Conservation (phyloP, 73 alveolate species). For the Paramecium pentaurelia region DNA sequence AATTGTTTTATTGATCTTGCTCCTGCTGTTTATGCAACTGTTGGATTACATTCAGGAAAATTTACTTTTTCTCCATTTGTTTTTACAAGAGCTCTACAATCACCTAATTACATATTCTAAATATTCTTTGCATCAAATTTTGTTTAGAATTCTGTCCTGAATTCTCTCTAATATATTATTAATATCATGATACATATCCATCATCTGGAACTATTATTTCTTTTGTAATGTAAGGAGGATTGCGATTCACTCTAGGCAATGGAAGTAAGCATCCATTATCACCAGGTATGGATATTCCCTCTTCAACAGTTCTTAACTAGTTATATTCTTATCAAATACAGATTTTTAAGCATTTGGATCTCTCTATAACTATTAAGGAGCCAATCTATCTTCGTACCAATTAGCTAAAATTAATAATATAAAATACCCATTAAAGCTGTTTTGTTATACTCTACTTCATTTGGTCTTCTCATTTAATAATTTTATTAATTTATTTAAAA, state of each 20-base stretch:
- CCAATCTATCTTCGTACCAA: slow-evolving; percentile 50
- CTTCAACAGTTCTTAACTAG: slow-evolving; percentile 6
- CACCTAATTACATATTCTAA: slow-evolving; percentile 19
- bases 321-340: not conserved
- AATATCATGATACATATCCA: not conserved
- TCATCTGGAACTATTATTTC: slow-evolving; percentile 48
- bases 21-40: slow-evolving; percentile 50
- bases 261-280: slow-evolving; percentile 46
- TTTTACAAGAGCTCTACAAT: slow-evolving; percentile 13
- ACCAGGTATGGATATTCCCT: slow-evolving; percentile 35
- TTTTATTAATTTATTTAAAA: not conserved
- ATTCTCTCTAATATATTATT: slow-evolving; percentile 8
- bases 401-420: not conserved
- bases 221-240: slow-evolving; percentile 43
- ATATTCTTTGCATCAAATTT: slow-evolving; percentile 29
- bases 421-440: slow-evolving; percentile 27
- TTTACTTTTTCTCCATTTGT: not conserved
- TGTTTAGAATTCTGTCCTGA: slow-evolving; percentile 26
- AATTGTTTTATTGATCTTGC: not conserved
- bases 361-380: slow-evolving; percentile 6
- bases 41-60: slow-evolving; percentile 41
- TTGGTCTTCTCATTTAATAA: slow-evolving; percentile 28
- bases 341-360: slow-evolving; percentile 15
- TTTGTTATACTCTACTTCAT: slow-evolving; percentile 26
- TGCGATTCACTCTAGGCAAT: slow-evolving; percentile 28